Evolutionary conservation across 1,139 yeast species (phyloP), one percentile per base, ranked within the genome.

Genomic region (Hyphopichia wangnamkhiaoensis): DNA sequence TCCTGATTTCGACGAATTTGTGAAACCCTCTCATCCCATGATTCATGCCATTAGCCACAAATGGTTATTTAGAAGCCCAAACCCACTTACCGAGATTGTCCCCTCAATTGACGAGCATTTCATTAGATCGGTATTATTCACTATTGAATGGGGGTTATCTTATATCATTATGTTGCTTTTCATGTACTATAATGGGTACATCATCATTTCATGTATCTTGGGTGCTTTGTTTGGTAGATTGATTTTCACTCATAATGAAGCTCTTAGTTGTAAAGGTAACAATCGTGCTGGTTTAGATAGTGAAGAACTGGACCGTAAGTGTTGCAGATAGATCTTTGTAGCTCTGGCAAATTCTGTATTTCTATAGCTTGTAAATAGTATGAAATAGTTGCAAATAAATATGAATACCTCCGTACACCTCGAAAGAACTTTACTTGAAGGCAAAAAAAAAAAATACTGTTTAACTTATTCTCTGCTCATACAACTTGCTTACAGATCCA

Each of bases 181-280:
- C 65, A 83, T 82, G 89, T 81, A 81, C 64, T 82, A 79, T 63
- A 82, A 82, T 50, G 89, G 89, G 15, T 83, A 80, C 56, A 68
- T 82, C 27, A 77, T 81, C 41, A 78, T 82, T 41, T 73, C 80
- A 16, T 80, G 84, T 58, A 68, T 82, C 37, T 56, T 82, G 32
- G 88, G 88, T 5, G 84, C 84, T 3, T 58, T 80, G 28, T 53
- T 82, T 39, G 89, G 88, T 2, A 76, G 76, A 54, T 54, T 80
- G 16, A 38, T 76, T 14, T 78, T 79, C 58, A 65, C 71, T 15
- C 69, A 64, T 43, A 59, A 49, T 33, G 78, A 76, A 42, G 72
- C 78, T 1, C 44, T 68, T 23, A 53, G 54, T 6, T 44, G 54
- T 26, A 59, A 55, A 25, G 60, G 59, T 6, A 56, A 59, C 13